Conservation (phyloP, 192 early-diverging fungal genomes). For the Ambispora gerdemannii region DNA sequence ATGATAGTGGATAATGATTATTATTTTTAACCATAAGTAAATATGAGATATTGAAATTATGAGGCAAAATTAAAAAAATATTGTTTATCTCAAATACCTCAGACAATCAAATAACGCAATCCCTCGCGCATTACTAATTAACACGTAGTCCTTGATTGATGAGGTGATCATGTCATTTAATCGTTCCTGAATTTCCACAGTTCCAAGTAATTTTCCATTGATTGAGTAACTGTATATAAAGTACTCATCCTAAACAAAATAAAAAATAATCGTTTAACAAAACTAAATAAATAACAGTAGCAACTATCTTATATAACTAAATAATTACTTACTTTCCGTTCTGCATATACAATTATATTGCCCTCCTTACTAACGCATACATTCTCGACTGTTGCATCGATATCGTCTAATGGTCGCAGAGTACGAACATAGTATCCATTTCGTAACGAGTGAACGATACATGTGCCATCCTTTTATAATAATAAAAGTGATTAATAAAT, state of each 20-base stretch:
- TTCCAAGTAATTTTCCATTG: constrained; percentile 26
- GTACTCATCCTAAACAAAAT: constrained; percentile 21
- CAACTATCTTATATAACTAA: background rate
- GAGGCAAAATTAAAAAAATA: background rate
- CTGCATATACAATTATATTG: constrained; percentile 19
- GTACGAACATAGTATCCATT: constrained; percentile 27
- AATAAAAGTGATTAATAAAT: background rate
- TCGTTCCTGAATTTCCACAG: background rate
- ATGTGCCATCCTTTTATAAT: constrained; percentile 24
- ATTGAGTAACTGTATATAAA: constrained; percentile 28
- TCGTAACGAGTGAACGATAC: constrained; percentile 26
- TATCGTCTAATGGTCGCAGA: constrained; percentile 17
- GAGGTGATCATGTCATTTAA: constrained; percentile 24
- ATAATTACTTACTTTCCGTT: constrained; percentile 8
- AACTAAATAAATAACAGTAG: background rate
- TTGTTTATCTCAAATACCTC: background rate
- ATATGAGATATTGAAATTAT: background rate
- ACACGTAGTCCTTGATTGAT: constrained; percentile 1
- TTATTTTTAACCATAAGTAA: no score
- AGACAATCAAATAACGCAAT: constrained; percentile 22
- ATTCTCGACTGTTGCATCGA: constrained; percentile 13
- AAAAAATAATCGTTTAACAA: background rate
- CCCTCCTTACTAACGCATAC: constrained; percentile 23
- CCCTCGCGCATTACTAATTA: constrained; percentile 8
- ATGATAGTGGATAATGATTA: no score